Conservation (phyloP, 108 stramenopile species). For the Hondaea fermentalgiana region DNA sequence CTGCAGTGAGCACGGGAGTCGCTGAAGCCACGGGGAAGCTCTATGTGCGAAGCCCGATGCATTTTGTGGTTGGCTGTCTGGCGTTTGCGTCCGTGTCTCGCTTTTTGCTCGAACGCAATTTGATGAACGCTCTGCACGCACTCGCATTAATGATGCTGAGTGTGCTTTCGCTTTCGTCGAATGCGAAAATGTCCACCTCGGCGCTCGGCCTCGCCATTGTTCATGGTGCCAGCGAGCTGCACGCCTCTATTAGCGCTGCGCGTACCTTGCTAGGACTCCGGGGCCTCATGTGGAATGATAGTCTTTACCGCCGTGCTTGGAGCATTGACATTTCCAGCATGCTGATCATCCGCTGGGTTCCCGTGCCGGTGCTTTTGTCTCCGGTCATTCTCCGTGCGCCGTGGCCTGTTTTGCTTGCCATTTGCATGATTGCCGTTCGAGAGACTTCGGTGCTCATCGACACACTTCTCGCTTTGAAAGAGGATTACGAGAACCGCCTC, state of each 20-base stretch:
- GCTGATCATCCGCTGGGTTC: background rate
- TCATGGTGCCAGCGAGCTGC: background rate
- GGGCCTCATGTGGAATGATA: background rate
- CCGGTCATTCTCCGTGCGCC: background rate
- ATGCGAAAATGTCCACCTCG: background rate
- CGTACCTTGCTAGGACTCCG: background rate
- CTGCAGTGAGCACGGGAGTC: background rate
- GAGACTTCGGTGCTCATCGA: background rate
- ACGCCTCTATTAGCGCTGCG: background rate
- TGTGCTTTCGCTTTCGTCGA: background rate
- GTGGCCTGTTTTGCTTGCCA: background rate
- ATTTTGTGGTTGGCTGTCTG: background rate
- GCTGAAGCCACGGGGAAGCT: background rate
- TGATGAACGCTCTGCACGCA: background rate
- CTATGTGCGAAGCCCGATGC: background rate
- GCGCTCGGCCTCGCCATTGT: constrained; percentile 6
- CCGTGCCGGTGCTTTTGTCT: background rate
- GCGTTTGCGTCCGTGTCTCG: background rate
- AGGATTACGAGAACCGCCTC: constrained; percentile 13
- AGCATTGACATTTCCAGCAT: background rate
- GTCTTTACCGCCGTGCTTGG: background rate
- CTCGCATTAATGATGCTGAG: background rate
- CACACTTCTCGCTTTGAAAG: background rate
- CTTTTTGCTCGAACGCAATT: background rate
- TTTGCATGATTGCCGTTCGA: background rate